phyloP scores from a whole-genome alignment of 768 basidiomycete species.

The Grammothele lineata region DNA sequence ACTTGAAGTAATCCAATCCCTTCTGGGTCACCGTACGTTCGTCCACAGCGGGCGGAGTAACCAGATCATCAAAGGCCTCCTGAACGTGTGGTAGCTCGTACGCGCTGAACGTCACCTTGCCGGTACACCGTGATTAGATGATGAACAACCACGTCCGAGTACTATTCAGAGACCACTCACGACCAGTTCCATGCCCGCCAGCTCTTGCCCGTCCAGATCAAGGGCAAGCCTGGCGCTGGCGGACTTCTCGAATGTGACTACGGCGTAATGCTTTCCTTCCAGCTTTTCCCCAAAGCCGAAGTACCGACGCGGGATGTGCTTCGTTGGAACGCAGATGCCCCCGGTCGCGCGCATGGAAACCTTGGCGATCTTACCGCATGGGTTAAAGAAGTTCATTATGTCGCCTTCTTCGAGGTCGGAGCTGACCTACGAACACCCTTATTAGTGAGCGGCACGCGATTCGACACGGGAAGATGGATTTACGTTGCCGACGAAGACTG shows the following conservation, averaged over 20 bases:
- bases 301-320: conserved; percentile 1
- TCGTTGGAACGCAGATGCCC: conserved; percentile 16
- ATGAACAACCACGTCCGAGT: too few relatives aligned
- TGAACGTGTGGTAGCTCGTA: conserved; percentile 25
- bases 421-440: conserved; percentile 27
- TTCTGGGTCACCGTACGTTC: too few relatives aligned
- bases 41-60: too few relatives aligned
- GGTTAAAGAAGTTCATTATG: conserved; percentile 31
- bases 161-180: conserved; percentile 25
- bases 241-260: conserved; percentile 39
- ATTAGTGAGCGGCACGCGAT: conserved; percentile 1
- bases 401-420: conserved; percentile 29
- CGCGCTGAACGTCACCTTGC: conserved; percentile 18
- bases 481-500: conserved; percentile 64
- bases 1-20: too few relatives aligned
- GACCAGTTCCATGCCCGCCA: conserved; percentile 37
- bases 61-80: too few relatives aligned
- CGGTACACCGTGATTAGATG: too few relatives aligned
- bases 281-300: background rate
- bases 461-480: too few relatives aligned
- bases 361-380: conserved; percentile 32
- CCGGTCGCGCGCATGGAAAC: conserved; percentile 36
- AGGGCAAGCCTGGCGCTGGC: conserved; percentile 39
- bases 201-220: conserved; percentile 29
- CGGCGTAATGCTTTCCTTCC: conserved; percentile 40